Base-by-base conservation (phyloP, 192 early-diverging fungal genomes). In the Dimargaris xerosporica region DNA sequence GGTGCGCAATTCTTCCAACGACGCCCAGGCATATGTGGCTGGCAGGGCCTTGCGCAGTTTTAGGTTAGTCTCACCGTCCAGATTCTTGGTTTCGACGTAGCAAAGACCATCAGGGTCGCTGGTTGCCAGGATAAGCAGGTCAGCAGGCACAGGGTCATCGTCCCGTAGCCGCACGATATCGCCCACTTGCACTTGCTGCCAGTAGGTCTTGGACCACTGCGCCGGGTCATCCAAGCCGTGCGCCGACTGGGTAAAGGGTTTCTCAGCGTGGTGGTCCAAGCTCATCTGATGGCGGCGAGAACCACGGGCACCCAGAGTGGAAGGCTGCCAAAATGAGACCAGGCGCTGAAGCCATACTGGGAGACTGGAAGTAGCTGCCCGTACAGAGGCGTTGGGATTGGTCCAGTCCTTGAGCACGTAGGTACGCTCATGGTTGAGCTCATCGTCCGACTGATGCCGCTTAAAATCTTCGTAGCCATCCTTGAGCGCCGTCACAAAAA, bases 31-130 rank as follows among this genome's bases (percentile, higher is more conserved):
- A 21, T 70, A 67, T 15, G 88, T 92, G 19, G 82, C 77, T 0
- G 74, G 65, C 55, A 86, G 54, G 3, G 84, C 80, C 47, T 83
- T 76, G 50, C 90, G 85, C 30, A 90, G 81, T 73, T 99, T 99
- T 39, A 99, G 76, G 66, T 96, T 99, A 10, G 96, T 99, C 68
- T 99, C 96, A 62, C 96, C 96, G 63, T 99, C 96, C 44, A 99
- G 78, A 66, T 96, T 94, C 65, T 99, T 95, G 0, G 96, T 99
- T 71, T 99, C 96, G n/a, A 95, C 80, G 71, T 89, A 96, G 62
- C 91, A 94, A 0, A 87, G 67, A 48, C 84, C 83, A 63, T 93
- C 90, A 4, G 80, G 73, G 54, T 93, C 96, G 26, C 86, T 89
- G 16, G 91, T 84, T 7, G 82, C 78, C 9, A 99, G 76, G 68